Evolutionary conservation across 2,329 filamentous ascomycete genomes (phyloP).

Genomic region (Metarhizium anisopliae): DNA sequence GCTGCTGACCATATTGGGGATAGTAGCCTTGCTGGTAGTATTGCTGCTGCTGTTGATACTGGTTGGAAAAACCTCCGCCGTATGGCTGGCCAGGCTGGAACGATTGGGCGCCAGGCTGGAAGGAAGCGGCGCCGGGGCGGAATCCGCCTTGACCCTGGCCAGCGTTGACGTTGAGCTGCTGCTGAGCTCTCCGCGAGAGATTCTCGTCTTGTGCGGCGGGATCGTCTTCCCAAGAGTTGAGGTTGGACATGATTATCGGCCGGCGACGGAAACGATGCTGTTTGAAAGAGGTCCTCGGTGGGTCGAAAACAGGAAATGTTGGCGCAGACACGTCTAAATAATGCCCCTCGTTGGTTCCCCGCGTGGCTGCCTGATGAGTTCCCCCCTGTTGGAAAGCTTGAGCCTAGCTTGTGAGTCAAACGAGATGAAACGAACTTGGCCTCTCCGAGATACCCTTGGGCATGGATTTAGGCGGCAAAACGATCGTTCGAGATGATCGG

Average conservation of each 20-base stretch:
- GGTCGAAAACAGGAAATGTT: neutral
- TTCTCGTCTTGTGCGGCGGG: conserved; percentile 67
- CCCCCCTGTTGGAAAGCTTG: neutral
- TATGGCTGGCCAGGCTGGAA: conserved; percentile 68
- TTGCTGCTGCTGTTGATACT: conserved; percentile 44
- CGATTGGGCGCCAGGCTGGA: conserved; percentile 61
- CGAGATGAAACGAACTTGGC: neutral
- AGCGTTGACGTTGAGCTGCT: conserved; percentile 65
- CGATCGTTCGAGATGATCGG: neutral
- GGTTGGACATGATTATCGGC: conserved; percentile 61
- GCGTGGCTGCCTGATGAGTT: neutral
- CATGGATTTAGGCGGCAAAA: conserved; percentile 4
- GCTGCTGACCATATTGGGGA: conserved; percentile 42
- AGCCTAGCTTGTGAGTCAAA: neutral
- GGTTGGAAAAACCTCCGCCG: conserved; percentile 45
- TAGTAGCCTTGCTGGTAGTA: conserved; percentile 49
- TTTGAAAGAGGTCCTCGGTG: neutral
- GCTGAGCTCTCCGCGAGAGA: conserved; percentile 67
- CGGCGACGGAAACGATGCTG: neutral
- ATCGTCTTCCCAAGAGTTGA: conserved; percentile 93
- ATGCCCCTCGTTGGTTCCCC: conserved; percentile 3
- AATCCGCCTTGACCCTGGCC: conserved; percentile 36
- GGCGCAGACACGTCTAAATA: conserved; percentile 1
- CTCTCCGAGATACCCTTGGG: neutral
- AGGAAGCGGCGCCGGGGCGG: conserved; percentile 49